A percentile compares a stretch with the other conserved stretches of the same genome.
Conservation (phyloP, 108 stramenopile species). For the Stephanodiscus triporus region DNA sequence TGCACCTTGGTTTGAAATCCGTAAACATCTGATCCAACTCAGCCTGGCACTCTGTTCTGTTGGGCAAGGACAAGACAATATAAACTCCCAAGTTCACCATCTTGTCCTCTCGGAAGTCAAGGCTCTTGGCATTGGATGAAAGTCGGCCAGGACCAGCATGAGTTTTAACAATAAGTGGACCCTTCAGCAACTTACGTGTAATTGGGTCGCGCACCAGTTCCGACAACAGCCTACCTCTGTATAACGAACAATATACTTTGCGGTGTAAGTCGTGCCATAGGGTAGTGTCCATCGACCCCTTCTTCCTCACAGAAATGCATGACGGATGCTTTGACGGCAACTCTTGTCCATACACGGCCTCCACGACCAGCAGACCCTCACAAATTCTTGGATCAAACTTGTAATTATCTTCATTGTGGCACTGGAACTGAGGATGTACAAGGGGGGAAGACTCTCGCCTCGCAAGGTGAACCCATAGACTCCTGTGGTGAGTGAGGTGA, state of each 20-base stretch:
- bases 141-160: neutral
- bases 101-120: neutral
- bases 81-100: neutral
- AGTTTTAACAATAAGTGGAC: neutral
- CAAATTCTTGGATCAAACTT: no score
- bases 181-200: neutral
- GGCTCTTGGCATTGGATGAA: neutral
- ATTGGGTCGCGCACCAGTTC: neutral
- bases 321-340: no score
- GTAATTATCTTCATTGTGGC: no score
- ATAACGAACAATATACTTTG: neutral
- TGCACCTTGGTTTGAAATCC: constrained; percentile 3
- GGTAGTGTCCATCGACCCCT: neutral
- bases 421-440: no score
- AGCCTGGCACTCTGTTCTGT: neutral
- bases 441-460: no score
- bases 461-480: no score
- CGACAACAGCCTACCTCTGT: neutral
- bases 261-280: neutral
- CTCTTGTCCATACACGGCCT: no score
- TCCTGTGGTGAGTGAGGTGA: no score
- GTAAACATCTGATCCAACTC: constrained; percentile 8
- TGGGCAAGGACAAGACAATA: constrained; percentile 8
- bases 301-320: neutral
- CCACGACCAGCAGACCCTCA: no score